phyloP scores from a whole-genome alignment of 805 yeast species.

The Wickerhamiella dianesei region DNA sequence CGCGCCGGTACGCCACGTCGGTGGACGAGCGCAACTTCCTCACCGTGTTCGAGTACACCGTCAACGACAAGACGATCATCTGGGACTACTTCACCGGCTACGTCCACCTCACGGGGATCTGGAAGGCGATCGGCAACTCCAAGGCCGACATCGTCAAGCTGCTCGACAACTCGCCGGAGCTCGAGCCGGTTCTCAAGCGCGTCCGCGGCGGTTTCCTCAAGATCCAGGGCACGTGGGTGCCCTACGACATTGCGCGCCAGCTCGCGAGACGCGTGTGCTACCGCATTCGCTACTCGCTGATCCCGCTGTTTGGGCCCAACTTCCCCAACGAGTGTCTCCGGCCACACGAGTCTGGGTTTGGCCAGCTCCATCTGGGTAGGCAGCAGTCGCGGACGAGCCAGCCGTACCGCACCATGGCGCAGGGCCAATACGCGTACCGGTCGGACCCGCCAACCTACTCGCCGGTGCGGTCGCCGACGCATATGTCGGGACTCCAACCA shows the following conservation, averaged over 20 bases:
- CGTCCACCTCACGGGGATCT: slow-evolving; percentile 76
- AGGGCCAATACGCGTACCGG: slow-evolving; percentile 13
- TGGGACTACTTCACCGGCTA: slow-evolving; percentile 81
- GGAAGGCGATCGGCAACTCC: slow-evolving; percentile 60
- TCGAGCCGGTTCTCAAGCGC: slow-evolving; percentile 49
- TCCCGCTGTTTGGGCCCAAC: slow-evolving; percentile 65
- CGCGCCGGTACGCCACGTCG: slow-evolving; percentile 46
- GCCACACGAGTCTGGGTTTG: slow-evolving; percentile 52
- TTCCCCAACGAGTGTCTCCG: slow-evolving; percentile 49
- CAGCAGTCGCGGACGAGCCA: neutral
- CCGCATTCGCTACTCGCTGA: slow-evolving; percentile 56
- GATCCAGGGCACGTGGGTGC: slow-evolving; percentile 92
- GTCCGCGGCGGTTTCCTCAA: slow-evolving; percentile 84
- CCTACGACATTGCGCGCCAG: slow-evolving; percentile 49
- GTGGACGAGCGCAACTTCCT: slow-evolving; percentile 58
- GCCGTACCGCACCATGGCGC: slow-evolving; percentile 11
- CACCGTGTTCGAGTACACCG: slow-evolving; percentile 57
- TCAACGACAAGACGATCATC: slow-evolving; percentile 60
- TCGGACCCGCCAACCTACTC: slow-evolving; percentile 3
- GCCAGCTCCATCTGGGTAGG: slow-evolving; percentile 35
- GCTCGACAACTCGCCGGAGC: slow-evolving; percentile 48
- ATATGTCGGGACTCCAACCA: neutral
- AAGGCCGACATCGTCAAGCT: slow-evolving; percentile 70
- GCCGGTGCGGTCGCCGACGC: too few relatives aligned
- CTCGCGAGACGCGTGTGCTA: slow-evolving; percentile 67